phyloP scores from a whole-genome alignment of 2,329 filamentous ascomycete genomes.

The Colletotrichum sp. region DNA sequence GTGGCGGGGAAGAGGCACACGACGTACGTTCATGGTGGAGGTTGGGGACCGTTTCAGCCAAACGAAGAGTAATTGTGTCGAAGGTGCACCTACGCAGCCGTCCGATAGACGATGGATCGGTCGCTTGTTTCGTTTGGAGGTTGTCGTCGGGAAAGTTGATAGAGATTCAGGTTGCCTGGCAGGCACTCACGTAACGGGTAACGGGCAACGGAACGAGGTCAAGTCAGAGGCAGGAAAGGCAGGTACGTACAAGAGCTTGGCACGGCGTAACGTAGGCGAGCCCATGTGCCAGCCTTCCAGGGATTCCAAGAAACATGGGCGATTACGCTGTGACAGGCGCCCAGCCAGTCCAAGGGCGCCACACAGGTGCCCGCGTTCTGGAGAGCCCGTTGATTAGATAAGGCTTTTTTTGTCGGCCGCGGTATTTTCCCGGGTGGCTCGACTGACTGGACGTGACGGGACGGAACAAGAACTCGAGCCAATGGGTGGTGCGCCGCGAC shows the following conservation, averaged over 20 bases:
- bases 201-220: background rate
- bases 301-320: background rate
- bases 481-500: conserved; percentile 31
- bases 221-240: background rate
- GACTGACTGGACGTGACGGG: background rate
- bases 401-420: conserved; percentile 1
- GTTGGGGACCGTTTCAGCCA: background rate
- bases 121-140: background rate
- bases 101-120: background rate
- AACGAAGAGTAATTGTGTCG: background rate
- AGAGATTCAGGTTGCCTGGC: conserved; percentile 6
- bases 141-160: conserved; percentile 7
- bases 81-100: background rate
- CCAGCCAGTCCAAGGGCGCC: background rate
- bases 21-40: conserved; percentile 62
- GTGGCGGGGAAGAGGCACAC: conserved; percentile 13
- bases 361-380: background rate
- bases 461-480: conserved; percentile 16
- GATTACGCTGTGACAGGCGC: conserved; percentile 5
- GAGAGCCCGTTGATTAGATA: conserved; percentile 28
- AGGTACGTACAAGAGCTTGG: conserved; percentile 19
- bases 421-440: conserved; percentile 28
- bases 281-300: conserved; percentile 1
- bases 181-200: conserved; percentile 17
- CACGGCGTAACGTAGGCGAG: background rate